Evolutionary conservation across 2,329 filamentous ascomycete genomes (phyloP), one percentile per base, ranked within the genome.

Genomic region (Bipolaris oryzae): DNA sequence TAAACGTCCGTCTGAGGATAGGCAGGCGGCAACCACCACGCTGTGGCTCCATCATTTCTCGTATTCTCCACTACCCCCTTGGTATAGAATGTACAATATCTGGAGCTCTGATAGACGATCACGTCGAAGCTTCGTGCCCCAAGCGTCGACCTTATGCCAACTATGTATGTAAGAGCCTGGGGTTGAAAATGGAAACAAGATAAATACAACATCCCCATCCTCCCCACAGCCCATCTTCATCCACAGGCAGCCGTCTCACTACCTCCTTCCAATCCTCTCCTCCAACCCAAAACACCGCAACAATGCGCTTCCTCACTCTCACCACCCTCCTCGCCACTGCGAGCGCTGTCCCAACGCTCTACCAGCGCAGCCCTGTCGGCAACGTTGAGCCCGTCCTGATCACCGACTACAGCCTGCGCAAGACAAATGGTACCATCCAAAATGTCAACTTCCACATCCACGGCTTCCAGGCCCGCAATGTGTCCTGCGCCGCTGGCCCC

Each of bases 301-400:
- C 18, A n/a, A 69, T 69, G 63, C 60, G 64, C 45, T 61, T 66
- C 61, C 38, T 66, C 55, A 60, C 63, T 48, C 33, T 63, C 34
- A 57, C 63, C 54, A 48, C 66, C 53, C 50, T 60, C 46, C 57
- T 69, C 57, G 57, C 59, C 57, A 60, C 58, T 25, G 63, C 61
- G 20, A 42, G 67, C 10, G 64, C 66, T 18, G 62, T 63, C 7
- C 66, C 67, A 20, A 51, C 63, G 23, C 45, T 44, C 58, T 13
- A 34, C 53, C 15, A 42, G 54, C 56, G 55, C 60, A 44, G 39
- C 51, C 28, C 28, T 31, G 10, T 31, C 10, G 28, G 28, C 28
- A 11, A 56, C 31, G 64, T 53, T 34, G 67, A 70, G 45, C 68
- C 64, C 54, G 57, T 69, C 58, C 31, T 65, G 50, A 60, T 69